Conservation (phyloP, 2,329 filamentous ascomycete species). For the Dothiorella sarmentorum region DNA sequence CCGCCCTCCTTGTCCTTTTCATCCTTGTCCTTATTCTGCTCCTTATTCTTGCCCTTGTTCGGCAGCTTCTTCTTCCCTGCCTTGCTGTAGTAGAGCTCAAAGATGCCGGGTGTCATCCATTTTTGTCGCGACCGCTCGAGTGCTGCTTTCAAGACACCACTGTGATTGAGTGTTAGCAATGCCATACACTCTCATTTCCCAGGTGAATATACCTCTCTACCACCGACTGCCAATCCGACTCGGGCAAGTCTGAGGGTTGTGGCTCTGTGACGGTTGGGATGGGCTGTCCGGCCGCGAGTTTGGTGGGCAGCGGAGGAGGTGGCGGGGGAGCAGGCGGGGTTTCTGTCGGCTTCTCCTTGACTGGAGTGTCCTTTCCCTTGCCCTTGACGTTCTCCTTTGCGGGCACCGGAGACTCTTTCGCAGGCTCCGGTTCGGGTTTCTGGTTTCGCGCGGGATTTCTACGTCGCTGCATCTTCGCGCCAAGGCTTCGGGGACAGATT, state of each 20-base stretch:
- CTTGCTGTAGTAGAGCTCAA: conserved; percentile 37
- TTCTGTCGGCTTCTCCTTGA: conserved; percentile 13
- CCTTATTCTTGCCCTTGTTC: conserved; percentile 55
- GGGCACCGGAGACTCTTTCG: neutral
- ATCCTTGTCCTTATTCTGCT: neutral
- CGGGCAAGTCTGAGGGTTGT: conserved; percentile 61
- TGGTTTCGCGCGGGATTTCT: conserved; percentile 15
- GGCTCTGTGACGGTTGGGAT: conserved; percentile 67
- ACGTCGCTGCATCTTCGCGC: conserved; percentile 13
- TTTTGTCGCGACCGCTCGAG: conserved; percentile 65
- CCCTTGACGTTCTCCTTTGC: neutral
- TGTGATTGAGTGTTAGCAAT: conserved; percentile 34
- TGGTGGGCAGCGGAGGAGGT: conserved; percentile 54
- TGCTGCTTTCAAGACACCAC: conserved; percentile 72
- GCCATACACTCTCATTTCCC: neutral
- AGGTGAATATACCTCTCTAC: conserved; percentile 59
- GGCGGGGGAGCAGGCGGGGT: conserved; percentile 18
- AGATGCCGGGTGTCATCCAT: conserved; percentile 37
- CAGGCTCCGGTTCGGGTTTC: conserved; percentile 16
- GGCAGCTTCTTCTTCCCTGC: conserved; percentile 32
- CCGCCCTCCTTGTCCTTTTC: conserved; percentile 14
- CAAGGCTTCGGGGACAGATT: neutral
- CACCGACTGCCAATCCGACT: conserved; percentile 68
- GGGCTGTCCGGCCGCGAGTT: conserved; percentile 62
- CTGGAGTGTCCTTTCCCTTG: conserved; percentile 16